phyloP scores from a whole-genome alignment of 2,329 filamentous ascomycete genomes.

The Lachnellula subtilissima region DNA sequence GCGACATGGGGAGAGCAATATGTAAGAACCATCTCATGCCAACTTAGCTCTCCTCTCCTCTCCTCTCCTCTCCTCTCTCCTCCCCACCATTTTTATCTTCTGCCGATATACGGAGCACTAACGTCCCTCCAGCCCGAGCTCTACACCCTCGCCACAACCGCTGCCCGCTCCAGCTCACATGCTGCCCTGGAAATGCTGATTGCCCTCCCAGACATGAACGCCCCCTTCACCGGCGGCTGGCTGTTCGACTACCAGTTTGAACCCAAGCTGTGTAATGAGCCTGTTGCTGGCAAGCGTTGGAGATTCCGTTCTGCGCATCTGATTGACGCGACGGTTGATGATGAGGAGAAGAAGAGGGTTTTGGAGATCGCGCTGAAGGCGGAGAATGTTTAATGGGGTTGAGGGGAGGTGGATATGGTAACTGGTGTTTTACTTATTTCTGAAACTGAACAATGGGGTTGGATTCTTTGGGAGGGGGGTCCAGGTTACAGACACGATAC shows the following conservation, averaged over 20 bases:
- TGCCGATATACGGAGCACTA: background rate
- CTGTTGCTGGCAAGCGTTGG: background rate
- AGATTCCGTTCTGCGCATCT: background rate
- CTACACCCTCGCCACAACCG: background rate
- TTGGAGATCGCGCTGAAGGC: background rate
- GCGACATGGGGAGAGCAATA: slow-evolving; percentile 8
- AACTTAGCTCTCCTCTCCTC: too few species aligned
- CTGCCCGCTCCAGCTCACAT: background rate
- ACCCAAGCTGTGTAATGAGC: background rate
- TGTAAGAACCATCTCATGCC: background rate
- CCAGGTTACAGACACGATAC: too few species aligned
- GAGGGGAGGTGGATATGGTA: too few species aligned
- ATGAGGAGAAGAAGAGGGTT: background rate
- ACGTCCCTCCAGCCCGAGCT: background rate
- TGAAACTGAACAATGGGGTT: too few species aligned
- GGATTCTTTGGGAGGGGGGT: too few species aligned
- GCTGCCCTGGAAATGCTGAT: slow-evolving; percentile 2
- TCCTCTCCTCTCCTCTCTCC: too few species aligned
- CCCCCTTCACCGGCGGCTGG: background rate
- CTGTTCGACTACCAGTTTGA: slow-evolving; percentile 2
- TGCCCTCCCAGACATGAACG: background rate
- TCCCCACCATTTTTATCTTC: background rate
- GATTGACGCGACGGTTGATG: background rate
- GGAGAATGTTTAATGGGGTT: too few species aligned
- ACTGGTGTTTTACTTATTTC: too few species aligned